These are phyloP conservation scores for Candida stauntonica DNA, from an alignment of 805 yeast species.

Conservation along the genomic window DNA sequence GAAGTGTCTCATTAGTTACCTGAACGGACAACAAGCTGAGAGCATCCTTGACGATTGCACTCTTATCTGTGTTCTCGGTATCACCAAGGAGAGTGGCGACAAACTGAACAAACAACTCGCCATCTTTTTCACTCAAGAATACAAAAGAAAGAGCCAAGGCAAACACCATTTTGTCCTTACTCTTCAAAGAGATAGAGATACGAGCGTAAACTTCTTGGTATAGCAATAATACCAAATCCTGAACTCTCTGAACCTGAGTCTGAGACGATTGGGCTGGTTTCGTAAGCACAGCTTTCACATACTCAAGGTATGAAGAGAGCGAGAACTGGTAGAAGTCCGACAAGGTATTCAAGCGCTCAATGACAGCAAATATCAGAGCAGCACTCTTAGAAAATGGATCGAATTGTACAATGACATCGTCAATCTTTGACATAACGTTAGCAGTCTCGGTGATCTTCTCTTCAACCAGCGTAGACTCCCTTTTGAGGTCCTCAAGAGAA, in stretches of 20 bases:
- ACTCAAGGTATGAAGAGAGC: conserved; percentile 37
- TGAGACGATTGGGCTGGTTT: background rate
- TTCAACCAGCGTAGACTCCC: conserved; percentile 52
- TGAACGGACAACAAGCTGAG: conserved; percentile 9
- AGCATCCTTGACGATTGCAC: conserved; percentile 9
- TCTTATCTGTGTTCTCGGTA: background rate
- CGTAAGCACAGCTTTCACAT: conserved; percentile 31
- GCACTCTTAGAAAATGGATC: conserved; percentile 52
- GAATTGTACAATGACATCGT: conserved; percentile 42
- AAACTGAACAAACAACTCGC: conserved; percentile 16
- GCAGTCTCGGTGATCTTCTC: conserved; percentile 50
- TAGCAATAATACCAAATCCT: conserved; percentile 33
- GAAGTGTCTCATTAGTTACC: background rate
- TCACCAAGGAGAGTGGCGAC: conserved; percentile 5
- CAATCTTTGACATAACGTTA: conserved; percentile 50
- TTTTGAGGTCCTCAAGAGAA: conserved; percentile 61
- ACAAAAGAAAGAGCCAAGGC: conserved; percentile 37
- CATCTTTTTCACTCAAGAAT: conserved; percentile 20
- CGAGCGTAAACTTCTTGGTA: conserved; percentile 43
- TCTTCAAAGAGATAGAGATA: conserved; percentile 42
- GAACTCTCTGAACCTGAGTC: conserved; percentile 21
- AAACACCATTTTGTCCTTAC: conserved; percentile 24
- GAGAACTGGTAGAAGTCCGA: conserved; percentile 59
- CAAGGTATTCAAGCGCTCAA: conserved; percentile 39
- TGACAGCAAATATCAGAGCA: conserved; percentile 43